Evolutionary conservation across 148 eudicot species (phyloP).

Genomic region (Nepenthes gracilis): DNA sequence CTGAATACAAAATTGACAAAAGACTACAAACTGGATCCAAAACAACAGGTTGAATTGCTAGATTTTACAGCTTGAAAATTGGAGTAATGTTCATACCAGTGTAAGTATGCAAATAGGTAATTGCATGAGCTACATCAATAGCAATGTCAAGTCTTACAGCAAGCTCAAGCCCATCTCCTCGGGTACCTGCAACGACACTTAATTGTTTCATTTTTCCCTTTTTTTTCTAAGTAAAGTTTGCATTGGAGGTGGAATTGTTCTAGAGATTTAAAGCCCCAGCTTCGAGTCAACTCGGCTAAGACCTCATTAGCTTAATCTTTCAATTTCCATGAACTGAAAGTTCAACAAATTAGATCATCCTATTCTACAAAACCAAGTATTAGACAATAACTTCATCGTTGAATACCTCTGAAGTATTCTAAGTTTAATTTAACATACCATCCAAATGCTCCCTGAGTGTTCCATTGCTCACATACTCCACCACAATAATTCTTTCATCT

Average conservation of each 20-base stretch:
- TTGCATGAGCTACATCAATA: slow-evolving; percentile 76
- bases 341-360: background rate
- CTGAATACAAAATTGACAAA: background rate
- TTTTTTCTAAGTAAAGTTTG: no score
- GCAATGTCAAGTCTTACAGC: slow-evolving; percentile 61
- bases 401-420: background rate
- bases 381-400: no score
- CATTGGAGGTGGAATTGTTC: no score
- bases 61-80: no score
- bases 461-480: slow-evolving; percentile 69
- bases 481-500: slow-evolving; percentile 48
- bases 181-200: slow-evolving; percentile 24
- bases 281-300: no score
- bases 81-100: slow-evolving; percentile 27
- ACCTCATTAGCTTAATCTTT: background rate
- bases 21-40: no score
- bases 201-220: no score
- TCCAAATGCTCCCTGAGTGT: slow-evolving; percentile 61
- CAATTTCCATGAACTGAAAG: background rate
- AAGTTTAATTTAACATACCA: slow-evolving; percentile 25
- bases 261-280: no score
- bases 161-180: slow-evolving; percentile 37
- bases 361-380: no score
- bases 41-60: no score
- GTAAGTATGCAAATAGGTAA: slow-evolving; percentile 62